phyloP scores from a whole-genome alignment of 2,329 filamentous ascomycete genomes.

The Trichophyton benhamiae region DNA sequence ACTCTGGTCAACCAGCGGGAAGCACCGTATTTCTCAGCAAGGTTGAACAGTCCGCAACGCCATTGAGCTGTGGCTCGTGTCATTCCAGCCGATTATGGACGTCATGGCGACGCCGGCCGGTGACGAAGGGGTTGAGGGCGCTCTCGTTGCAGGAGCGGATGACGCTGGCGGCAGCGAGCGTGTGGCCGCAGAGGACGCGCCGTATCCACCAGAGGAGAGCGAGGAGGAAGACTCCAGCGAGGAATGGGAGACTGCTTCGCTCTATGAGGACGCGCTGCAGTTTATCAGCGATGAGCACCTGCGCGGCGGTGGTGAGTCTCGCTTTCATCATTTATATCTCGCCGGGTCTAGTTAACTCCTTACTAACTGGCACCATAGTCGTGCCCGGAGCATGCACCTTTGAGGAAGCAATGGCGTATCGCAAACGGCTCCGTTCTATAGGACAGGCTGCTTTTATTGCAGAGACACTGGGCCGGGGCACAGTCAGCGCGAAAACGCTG shows the following conservation, averaged over 20 bases:
- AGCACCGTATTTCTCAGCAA: not conserved
- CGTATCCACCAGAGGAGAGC: constrained; percentile 24
- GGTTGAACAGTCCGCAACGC: not conserved
- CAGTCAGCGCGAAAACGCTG: constrained; percentile 67
- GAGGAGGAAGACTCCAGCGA: constrained; percentile 11
- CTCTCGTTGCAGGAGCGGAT: not conserved
- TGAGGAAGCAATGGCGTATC: constrained; percentile 56
- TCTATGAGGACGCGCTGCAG: constrained; percentile 52
- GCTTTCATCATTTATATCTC: constrained; percentile 11
- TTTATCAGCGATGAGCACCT: constrained; percentile 44
- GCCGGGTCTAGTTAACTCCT: constrained; percentile 12
- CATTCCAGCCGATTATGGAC: constrained; percentile 25
- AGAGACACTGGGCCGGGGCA: constrained; percentile 55
- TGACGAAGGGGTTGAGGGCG: not conserved
- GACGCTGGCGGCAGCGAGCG: not conserved
- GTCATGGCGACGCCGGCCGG: constrained; percentile 5
- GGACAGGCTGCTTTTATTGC: constrained; percentile 69
- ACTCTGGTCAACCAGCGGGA: not conserved
- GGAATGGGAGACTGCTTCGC: constrained; percentile 28
- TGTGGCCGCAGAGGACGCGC: constrained; percentile 19
- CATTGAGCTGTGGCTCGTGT: constrained; percentile 3
- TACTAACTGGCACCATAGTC: constrained; percentile 17
- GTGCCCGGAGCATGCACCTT: constrained; percentile 48
- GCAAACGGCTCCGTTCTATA: constrained; percentile 58
- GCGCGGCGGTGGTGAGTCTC: constrained; percentile 35